These are phyloP conservation scores for Cutaneotrichosporon arboriforme DNA, from an alignment of 1,284 basidiomycete genomes.

Conservation along the genomic window DNA sequence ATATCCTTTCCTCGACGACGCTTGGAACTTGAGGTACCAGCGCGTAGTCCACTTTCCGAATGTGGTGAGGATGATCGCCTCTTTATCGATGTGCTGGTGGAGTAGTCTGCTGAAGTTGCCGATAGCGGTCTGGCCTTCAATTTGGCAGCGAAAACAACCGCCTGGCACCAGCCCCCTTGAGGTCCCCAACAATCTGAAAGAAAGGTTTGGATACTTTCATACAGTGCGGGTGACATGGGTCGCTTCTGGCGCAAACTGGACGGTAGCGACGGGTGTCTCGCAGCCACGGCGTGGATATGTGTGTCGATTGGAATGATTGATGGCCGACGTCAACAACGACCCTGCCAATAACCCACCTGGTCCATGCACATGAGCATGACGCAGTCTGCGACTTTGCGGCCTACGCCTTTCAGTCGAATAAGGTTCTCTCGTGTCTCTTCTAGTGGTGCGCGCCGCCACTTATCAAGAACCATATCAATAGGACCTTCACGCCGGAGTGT, in stretches of 20 bases:
- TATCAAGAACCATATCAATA: conserved; percentile 17
- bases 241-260: conserved; percentile 44
- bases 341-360: conserved; percentile 56
- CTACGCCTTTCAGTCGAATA: conserved; percentile 79
- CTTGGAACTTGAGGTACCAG: too few species aligned
- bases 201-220: conserved; percentile 66
- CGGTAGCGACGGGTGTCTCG: conserved; percentile 72
- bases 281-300: conserved; percentile 80
- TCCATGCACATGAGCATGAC: conserved; percentile 90
- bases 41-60: too few species aligned
- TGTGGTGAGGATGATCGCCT: not conserved
- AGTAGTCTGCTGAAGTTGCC: too few species aligned
- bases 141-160: conserved; percentile 54
- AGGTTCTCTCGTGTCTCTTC: conserved; percentile 58
- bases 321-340: conserved; percentile 51
- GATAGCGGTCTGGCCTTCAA: too few species aligned
- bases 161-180: conserved; percentile 88
- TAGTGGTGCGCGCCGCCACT: conserved; percentile 24
- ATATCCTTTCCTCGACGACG: too few species aligned
- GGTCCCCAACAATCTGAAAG: conserved; percentile 68
- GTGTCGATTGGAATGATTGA: conserved; percentile 88
- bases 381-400: conserved; percentile 94
- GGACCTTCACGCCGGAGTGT: conserved; percentile 53
- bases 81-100: not conserved
- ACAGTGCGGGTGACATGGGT: conserved; percentile 68